Evolutionary conservation across 306 rosid species (phyloP).

Genomic region (Luffa aegyptiaca): DNA sequence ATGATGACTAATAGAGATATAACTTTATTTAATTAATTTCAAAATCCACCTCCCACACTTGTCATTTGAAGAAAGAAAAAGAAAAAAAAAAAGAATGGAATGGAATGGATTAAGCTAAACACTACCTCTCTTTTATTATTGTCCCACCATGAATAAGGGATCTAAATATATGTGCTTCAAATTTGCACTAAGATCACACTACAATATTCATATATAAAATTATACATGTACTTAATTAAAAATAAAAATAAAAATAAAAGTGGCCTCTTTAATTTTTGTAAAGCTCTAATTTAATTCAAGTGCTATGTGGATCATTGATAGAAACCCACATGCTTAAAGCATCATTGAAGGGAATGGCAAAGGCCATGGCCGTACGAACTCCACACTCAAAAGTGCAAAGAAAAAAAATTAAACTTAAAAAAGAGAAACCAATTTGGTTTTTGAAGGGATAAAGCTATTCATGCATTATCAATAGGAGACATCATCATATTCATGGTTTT

Average conservation of each 20-base stretch:
- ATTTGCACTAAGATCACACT: not conserved
- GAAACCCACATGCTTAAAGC: not conserved
- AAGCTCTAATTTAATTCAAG: not conserved
- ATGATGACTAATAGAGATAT: not conserved
- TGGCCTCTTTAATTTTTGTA: not conserved
- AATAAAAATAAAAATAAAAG: not conserved
- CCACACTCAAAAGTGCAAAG: not conserved
- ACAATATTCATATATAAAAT: not conserved
- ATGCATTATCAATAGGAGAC: constrained; percentile 1
- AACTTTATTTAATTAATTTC: no score
- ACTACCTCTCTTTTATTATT: not conserved
- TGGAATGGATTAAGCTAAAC: not conserved
- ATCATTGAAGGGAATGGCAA: not conserved
- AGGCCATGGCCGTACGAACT: constrained; percentile 2
- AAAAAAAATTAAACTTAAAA: not conserved
- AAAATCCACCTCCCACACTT: not conserved
- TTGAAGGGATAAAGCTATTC: constrained; percentile 11
- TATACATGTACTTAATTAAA: not conserved
- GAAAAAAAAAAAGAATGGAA: no score
- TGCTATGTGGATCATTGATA: not conserved
- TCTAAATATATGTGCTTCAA: not conserved
- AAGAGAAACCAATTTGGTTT: constrained; percentile 1
- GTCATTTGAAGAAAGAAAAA: not conserved
- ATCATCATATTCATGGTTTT: constrained; percentile 5
- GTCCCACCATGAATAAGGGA: not conserved